Evolutionary conservation across 768 basidiomycete genomes (phyloP).

Genomic region (Leucocoprinus birnbaumii): DNA sequence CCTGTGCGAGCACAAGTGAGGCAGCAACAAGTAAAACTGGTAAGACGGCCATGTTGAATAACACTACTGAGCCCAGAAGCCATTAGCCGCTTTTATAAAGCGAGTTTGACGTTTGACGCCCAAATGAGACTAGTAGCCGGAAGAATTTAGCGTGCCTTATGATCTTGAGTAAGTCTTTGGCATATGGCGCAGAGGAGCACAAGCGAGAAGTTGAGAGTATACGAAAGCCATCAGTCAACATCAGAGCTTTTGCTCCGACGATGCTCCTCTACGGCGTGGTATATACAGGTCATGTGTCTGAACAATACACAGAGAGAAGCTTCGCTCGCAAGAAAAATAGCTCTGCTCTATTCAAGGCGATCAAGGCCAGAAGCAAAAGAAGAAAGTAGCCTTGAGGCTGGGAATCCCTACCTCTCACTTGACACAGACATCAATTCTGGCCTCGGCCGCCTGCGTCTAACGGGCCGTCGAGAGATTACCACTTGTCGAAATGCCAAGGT

Average conservation of each 20-base stretch:
- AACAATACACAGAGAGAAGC: background rate
- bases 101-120: background rate
- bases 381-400: background rate
- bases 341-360: background rate
- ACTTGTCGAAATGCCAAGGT: background rate
- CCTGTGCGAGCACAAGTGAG: conserved; percentile 18
- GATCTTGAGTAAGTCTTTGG: too few species aligned
- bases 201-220: background rate
- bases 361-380: conserved; percentile 3
- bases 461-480: conserved; percentile 1
- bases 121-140: background rate
- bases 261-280: background rate
- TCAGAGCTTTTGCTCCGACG: background rate
- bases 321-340: background rate
- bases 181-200: too few species aligned
- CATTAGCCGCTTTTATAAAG: background rate
- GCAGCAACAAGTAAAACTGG: background rate
- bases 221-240: background rate
- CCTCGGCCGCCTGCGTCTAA: background rate
- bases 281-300: conserved; percentile 3
- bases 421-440: background rate
- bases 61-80: background rate
- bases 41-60: background rate
- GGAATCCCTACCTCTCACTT: background rate
- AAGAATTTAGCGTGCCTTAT: background rate